These are phyloP conservation scores for Solanum infundibuliforme DNA, from an alignment of 257 asterid genomes.

Conservation along the genomic window DNA sequence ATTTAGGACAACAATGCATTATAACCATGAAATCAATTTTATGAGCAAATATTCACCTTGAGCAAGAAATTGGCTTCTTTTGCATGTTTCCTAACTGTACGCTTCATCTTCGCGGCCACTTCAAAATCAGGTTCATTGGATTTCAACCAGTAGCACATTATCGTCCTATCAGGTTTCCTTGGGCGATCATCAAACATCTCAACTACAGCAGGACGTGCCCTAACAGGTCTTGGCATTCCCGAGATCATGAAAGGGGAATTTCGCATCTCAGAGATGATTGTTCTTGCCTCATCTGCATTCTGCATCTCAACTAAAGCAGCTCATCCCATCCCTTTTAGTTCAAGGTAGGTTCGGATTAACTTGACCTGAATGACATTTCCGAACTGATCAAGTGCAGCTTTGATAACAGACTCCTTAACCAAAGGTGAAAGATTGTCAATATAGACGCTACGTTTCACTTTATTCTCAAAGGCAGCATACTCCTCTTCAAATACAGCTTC, in stretches of 20 bases:
- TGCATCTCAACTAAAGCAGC: neutral
- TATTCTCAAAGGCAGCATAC: neutral
- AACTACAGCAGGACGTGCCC: neutral
- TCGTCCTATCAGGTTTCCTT: neutral
- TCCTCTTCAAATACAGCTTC: neutral
- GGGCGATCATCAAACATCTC: conserved; percentile 5
- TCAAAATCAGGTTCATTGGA: neutral
- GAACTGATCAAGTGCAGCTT: neutral
- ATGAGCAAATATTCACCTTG: neutral
- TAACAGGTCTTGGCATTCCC: conserved; percentile 3
- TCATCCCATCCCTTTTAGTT: neutral
- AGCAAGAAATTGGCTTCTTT: neutral
- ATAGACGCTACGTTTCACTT: neutral
- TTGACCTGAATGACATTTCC: neutral
- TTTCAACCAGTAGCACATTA: neutral
- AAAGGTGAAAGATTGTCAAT: neutral
- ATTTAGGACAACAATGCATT: neutral
- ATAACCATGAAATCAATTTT: neutral
- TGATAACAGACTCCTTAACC: neutral
- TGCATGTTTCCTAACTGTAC: neutral
- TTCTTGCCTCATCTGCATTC: neutral
- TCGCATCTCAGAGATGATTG: neutral
- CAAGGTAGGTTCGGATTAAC: neutral
- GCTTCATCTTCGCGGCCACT: conserved; percentile 1
- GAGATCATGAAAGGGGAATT: conserved; percentile 1